These are phyloP conservation scores for Fusarium sulawesiense DNA, from an alignment of 2,329 filamentous ascomycete genomes.

Conservation along the genomic window DNA sequence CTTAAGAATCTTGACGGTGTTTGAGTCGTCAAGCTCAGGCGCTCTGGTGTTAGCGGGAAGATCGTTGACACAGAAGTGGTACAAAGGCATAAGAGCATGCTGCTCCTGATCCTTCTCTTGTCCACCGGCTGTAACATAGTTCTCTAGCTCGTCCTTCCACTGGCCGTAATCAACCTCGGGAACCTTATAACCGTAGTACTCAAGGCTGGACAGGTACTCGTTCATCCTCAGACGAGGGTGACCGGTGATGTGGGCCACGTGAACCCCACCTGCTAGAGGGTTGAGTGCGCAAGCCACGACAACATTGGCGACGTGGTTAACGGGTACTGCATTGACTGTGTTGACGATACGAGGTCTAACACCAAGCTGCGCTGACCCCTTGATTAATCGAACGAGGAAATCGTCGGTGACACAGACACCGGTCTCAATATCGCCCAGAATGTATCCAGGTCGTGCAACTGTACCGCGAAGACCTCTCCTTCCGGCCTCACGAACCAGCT, in stretches of 20 bases:
- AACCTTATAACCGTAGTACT: constrained; percentile 78
- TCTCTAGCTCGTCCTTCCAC: constrained; percentile 68
- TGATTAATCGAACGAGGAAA: constrained; percentile 86
- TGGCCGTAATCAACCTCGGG: constrained; percentile 54
- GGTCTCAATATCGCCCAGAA: constrained; percentile 76
- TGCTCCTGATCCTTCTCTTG: constrained; percentile 42
- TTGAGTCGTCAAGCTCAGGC: constrained; percentile 50
- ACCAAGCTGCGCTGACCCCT: constrained; percentile 85
- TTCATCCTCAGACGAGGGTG: constrained; percentile 83
- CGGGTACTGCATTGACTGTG: constrained; percentile 89
- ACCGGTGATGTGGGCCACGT: constrained; percentile 81
- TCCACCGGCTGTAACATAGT: constrained; percentile 11
- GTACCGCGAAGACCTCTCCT: constrained; percentile 78
- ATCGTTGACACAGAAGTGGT: constrained; percentile 25
- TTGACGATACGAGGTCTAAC: constrained; percentile 82
- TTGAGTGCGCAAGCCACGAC: constrained; percentile 79
- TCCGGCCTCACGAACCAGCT: constrained; percentile 82
- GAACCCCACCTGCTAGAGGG: constrained; percentile 62
- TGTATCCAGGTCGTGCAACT: constrained; percentile 86
- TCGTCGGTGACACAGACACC: constrained; percentile 87
- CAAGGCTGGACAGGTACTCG: constrained; percentile 76
- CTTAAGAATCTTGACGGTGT: constrained; percentile 73
- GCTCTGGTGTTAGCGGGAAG: constrained; percentile 27
- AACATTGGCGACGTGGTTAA: constrained; percentile 83
- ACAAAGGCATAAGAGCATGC: constrained; percentile 28